Conservation (phyloP, 2,329 filamentous ascomycete genomes). For the Fusarium burgessii region DNA sequence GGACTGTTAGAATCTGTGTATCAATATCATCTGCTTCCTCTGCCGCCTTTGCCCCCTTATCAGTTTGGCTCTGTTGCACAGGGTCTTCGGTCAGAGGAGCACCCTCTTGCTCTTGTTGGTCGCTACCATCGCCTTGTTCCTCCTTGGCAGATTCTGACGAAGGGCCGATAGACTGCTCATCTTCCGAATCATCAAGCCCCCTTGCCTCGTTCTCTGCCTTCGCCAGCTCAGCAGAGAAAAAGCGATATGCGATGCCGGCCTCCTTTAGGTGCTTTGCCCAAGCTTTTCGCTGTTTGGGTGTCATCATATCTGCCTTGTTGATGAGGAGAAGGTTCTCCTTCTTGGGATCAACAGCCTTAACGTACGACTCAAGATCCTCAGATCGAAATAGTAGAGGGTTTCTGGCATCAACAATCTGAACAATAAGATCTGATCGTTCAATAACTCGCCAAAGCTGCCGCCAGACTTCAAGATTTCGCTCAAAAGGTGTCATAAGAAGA, state of each 20-base stretch:
- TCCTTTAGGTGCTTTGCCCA: constrained; percentile 91
- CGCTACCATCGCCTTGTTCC: constrained; percentile 44
- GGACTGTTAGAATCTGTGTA: constrained; percentile 88
- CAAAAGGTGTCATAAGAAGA: constrained; percentile 96
- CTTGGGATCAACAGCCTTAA: constrained; percentile 88
- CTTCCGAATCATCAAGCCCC: constrained; percentile 62
- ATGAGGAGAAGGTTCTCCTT: constrained; percentile 94
- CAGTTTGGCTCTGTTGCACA: constrained; percentile 43
- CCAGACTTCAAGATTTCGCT: constrained; percentile 98
- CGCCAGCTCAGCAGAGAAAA: constrained; percentile 94
- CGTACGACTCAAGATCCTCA: constrained; percentile 92
- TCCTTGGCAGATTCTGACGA: constrained; percentile 42
- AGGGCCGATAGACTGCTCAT: constrained; percentile 47
- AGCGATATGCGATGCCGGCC: constrained; percentile 87
- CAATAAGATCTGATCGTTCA: constrained; percentile 92
- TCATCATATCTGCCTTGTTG: constrained; percentile 99
- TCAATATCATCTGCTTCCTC: constrained; percentile 61
- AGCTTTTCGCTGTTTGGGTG: constrained; percentile 78
- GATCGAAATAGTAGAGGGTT: constrained; percentile 95
- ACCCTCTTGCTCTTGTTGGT: constrained; percentile 43
- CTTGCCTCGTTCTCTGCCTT: constrained; percentile 87
- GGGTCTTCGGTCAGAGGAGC: constrained; percentile 47
- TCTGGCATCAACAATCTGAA: constrained; percentile 97
- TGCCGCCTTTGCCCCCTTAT: constrained; percentile 36
- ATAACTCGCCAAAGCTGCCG: constrained; percentile 98